These are phyloP conservation scores for Colletotrichum salicis DNA, from an alignment of 2,329 filamentous ascomycete species.

Conservation along the genomic window DNA sequence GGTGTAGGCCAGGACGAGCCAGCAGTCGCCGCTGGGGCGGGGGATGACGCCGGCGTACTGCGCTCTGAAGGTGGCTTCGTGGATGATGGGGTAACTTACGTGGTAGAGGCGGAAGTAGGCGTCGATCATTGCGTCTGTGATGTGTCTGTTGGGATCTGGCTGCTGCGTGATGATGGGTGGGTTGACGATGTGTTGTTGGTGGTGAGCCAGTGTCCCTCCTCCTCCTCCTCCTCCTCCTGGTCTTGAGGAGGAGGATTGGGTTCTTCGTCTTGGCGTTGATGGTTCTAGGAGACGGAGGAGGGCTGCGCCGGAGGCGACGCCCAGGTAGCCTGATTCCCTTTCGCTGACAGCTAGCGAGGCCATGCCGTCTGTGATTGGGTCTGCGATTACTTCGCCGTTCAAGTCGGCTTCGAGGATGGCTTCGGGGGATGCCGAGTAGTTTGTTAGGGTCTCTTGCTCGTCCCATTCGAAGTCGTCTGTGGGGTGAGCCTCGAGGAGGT, in stretches of 20 bases:
- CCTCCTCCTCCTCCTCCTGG: background rate
- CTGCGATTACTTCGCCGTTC: conserved; percentile 33
- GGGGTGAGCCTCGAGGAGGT: conserved; percentile 46
- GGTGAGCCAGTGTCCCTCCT: background rate
- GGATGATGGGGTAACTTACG: conserved; percentile 29
- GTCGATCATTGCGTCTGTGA: conserved; percentile 45
- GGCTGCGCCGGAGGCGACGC: conserved; percentile 56
- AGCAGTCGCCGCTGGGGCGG: conserved; percentile 44
- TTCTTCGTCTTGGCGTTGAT: conserved; percentile 39
- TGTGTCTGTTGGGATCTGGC: conserved; percentile 47
- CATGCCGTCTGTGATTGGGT: conserved; percentile 50
- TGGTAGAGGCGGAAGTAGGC: conserved; percentile 27
- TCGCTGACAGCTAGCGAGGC: conserved; percentile 49
- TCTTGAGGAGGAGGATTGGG: conserved; percentile 34
- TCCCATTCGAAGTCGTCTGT: conserved; percentile 51
- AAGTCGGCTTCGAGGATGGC: conserved; percentile 35
- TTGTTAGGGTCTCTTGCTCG: conserved; percentile 44
- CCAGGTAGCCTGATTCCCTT: conserved; percentile 55
- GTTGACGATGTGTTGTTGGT: conserved; percentile 12
- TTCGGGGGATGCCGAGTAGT: conserved; percentile 41
- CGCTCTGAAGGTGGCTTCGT: conserved; percentile 27
- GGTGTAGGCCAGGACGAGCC: conserved; percentile 44
- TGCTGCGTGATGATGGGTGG: conserved; percentile 32
- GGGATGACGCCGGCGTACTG: conserved; percentile 41
- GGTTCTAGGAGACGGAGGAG: conserved; percentile 52